Evolutionary conservation across 371 early-diverging fungal species (phyloP), one percentile per base, ranked within the genome.

Genomic region (Mortierella sp.): DNA sequence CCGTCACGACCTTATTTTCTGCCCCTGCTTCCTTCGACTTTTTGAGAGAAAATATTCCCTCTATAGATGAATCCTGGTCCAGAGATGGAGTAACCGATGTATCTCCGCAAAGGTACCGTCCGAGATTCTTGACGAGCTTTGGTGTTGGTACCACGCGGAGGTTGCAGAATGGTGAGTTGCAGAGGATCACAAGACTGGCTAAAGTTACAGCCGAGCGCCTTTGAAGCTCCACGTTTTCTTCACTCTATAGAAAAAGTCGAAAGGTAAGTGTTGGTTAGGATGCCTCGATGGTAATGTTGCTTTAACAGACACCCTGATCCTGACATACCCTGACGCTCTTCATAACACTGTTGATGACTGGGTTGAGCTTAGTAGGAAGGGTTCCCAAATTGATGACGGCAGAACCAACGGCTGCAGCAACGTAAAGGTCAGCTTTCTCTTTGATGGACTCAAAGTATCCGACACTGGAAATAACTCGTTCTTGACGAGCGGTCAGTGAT

Each of bases 331-430:
- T 94, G 55, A 97, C 86, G 13, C 93, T 87, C 60, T 91, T 89
- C 96, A 96, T 97, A 25, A 98, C 81, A 50, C 93, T 82, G 22
- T 95, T 88, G 49, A 97, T 88, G 13, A 98, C 81, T 3, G 93
- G 91, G 60, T 92, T 95, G 13, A 96, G 84, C 71, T 94, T 96
- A 2, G 83, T 56, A 6, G 98, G 97, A 13, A 97, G 79, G 1
- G 74, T 80, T 12, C 92, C 94, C 14, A 96, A 65, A 16, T 89
- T 86, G 6, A 95, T 90, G 3, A 95, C 88, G 1, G 98, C 96
- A 0, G 93, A 87, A 8, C 97, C 93, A 25, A 91, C 83, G n/a
- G 91, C 85, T 0, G 95, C 92, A 51, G 84, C 81, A 4, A 90
- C 91, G 27, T 90, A 85, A 19, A 88, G 86, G 46, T 94, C 92